Conservation (phyloP, 2,329 filamentous ascomycete genomes). For the Sarocladium brachiariae region DNA sequence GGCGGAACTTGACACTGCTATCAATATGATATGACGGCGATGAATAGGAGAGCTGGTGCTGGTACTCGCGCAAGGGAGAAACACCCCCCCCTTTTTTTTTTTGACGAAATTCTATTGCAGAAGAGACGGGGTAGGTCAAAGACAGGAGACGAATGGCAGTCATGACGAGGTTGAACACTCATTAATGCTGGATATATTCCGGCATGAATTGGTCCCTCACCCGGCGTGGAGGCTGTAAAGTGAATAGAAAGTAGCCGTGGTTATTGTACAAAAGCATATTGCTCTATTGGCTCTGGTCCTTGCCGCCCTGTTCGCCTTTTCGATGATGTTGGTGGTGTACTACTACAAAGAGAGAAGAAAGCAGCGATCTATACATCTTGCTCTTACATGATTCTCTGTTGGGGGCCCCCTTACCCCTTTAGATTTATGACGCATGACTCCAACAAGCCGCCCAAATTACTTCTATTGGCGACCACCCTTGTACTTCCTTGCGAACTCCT, state of each 20-base stretch:
- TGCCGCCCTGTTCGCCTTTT: not conserved
- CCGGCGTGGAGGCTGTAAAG: not conserved
- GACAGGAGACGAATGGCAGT: not conserved
- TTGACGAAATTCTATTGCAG: too few relatives aligned
- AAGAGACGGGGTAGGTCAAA: too few relatives aligned
- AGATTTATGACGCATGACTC: not conserved
- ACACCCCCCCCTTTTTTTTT: too few relatives aligned
- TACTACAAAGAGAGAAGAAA: not conserved
- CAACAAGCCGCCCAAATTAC: not conserved
- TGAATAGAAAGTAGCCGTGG: not conserved
- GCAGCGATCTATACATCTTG: slow-evolving; percentile 5
- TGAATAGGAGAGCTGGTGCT: not conserved
- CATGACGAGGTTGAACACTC: not conserved
- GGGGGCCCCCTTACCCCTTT: too few relatives aligned
- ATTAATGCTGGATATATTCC: not conserved
- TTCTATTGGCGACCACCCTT: slow-evolving; percentile 16
- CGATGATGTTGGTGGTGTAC: not conserved
- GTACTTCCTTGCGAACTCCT: slow-evolving; percentile 35
- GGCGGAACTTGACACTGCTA: not conserved
- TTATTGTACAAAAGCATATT: slow-evolving; percentile 5
- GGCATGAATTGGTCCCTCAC: not conserved
- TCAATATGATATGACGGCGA: not conserved
- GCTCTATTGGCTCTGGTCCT: not conserved
- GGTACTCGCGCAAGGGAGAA: too few relatives aligned
- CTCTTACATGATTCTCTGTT: not conserved